Conservation (phyloP, 1,139 yeast genomes). For the Lodderomyces metapsilosis region DNA sequence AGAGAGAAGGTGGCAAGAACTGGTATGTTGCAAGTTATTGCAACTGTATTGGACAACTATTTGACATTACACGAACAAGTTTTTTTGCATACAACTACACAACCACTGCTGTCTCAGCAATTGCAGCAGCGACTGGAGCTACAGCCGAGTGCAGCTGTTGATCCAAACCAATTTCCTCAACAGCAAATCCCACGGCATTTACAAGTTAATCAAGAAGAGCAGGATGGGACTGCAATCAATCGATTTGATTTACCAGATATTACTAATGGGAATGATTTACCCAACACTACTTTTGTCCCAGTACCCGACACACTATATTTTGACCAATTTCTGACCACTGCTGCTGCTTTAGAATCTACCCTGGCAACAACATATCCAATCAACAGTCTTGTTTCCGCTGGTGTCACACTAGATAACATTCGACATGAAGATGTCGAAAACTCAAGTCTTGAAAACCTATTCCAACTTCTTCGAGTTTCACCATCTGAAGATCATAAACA, state of each 20-base stretch:
- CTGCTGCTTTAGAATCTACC: slow-evolving; percentile 18
- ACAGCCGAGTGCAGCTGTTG: background rate
- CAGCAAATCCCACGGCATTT: slow-evolving; percentile 7
- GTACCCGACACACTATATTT: background rate
- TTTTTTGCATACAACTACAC: slow-evolving; percentile 34
- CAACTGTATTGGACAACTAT: slow-evolving; percentile 88
- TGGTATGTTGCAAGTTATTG: slow-evolving; percentile 85
- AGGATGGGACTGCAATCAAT: background rate
- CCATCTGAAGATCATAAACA: background rate
- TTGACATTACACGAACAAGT: slow-evolving; percentile 45
- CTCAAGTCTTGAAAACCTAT: slow-evolving; percentile 36
- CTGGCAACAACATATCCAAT: slow-evolving; percentile 12
- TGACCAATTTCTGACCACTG: slow-evolving; percentile 10
- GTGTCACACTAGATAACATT: background rate
- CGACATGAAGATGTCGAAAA: slow-evolving; percentile 34
- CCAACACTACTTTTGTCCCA: background rate
- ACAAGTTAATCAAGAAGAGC: slow-evolving; percentile 6
- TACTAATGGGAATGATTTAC: background rate
- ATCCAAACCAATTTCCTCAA: slow-evolving; percentile 3
- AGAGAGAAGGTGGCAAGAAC: slow-evolving; percentile 87
- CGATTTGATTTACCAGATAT: background rate
- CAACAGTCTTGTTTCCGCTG: background rate
- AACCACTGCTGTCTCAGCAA: slow-evolving; percentile 10
- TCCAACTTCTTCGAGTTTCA: slow-evolving; percentile 29
- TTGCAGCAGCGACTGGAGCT: slow-evolving; percentile 10